These are phyloP conservation scores for Leonotis leonurus DNA, from an alignment of 257 asterid genomes.

Conservation along the genomic window DNA sequence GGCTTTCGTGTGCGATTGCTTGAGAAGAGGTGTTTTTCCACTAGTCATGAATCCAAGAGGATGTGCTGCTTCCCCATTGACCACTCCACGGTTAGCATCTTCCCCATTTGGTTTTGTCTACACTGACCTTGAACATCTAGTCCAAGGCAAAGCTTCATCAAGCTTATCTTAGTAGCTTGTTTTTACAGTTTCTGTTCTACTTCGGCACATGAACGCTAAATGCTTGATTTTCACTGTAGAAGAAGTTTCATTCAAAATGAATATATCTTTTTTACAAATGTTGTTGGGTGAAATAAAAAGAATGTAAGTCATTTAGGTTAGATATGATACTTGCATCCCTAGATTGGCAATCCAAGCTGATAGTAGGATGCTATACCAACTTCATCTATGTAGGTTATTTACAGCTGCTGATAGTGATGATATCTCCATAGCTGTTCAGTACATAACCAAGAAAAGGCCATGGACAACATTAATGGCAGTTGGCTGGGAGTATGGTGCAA, in stretches of 20 bases:
- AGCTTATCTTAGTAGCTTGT: not conserved
- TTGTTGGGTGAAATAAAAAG: not conserved
- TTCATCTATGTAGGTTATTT: slow-evolving; percentile 89
- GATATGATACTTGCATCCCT: slow-evolving; percentile 21
- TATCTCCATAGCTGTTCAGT: slow-evolving; percentile 71
- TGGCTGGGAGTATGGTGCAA: slow-evolving; percentile 98
- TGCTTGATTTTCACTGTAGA: too few relatives aligned
- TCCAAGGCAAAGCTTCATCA: not conserved
- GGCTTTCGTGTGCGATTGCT: slow-evolving; percentile 55
- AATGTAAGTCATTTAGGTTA: slow-evolving; percentile 10
- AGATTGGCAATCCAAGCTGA: slow-evolving; percentile 48
- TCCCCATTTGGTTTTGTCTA: too few relatives aligned
- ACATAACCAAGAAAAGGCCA: slow-evolving; percentile 72
- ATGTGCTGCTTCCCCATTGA: slow-evolving; percentile 89
- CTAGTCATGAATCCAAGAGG: slow-evolving; percentile 97
- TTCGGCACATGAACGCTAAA: not conserved
- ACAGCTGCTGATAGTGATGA: slow-evolving; percentile 99
- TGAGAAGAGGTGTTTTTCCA: slow-evolving; percentile 77
- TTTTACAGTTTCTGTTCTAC: not conserved
- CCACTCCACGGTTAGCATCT: slow-evolving; percentile 65
- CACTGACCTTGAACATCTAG: not conserved
- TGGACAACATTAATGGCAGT: slow-evolving; percentile 85
- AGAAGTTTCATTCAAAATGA: too few relatives aligned
- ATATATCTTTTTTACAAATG: slow-evolving; percentile 5
- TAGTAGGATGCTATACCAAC: slow-evolving; percentile 40